Evolutionary conservation across 305 asterid genomes (phyloP).

Genomic region (Fraxinus angustifolia): DNA sequence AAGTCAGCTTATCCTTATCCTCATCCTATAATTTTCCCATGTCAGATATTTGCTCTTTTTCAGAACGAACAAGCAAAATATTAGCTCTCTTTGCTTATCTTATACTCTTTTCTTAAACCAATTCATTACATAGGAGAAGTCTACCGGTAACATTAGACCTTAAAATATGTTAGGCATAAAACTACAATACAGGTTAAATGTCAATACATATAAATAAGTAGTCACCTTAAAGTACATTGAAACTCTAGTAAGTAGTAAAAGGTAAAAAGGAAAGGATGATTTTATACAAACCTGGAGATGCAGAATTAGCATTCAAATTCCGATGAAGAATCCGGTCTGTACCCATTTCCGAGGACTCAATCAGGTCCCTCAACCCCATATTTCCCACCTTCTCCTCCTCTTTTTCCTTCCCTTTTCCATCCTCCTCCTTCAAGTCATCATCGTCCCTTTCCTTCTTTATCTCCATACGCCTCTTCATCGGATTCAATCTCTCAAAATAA

Average conservation of each 20-base stretch:
- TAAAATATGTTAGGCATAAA: not conserved
- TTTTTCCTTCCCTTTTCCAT: not conserved
- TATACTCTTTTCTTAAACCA: not conserved
- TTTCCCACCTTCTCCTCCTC: slow-evolving; percentile 46
- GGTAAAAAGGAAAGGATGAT: slow-evolving; percentile 2
- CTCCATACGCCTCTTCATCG: slow-evolving; percentile 26
- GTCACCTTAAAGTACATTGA: not conserved
- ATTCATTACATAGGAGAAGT: not conserved
- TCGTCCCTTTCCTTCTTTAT: slow-evolving; percentile 8
- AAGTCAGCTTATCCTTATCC: not conserved
- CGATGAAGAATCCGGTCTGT: slow-evolving; percentile 53
- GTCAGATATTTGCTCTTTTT: not conserved
- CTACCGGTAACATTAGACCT: slow-evolving; percentile 3
- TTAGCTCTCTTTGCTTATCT: not conserved
- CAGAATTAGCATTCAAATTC: slow-evolving; percentile 40
- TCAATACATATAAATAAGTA: not conserved
- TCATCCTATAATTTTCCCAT: not conserved
- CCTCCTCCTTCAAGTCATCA: slow-evolving; percentile 27
- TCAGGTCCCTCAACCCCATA: slow-evolving; percentile 81
- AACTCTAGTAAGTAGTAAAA: not conserved
- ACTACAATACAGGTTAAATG: not conserved
- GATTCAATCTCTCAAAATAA: slow-evolving; percentile 70
- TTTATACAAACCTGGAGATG: slow-evolving; percentile 30
- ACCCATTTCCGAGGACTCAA: slow-evolving; percentile 46
- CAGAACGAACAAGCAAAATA: not conserved